A percentile compares a stretch with the other conserved stretches of the same genome.
Evolutionary conservation across 225 moss, liverwort and hornwort genomes (phyloP).

Genomic region (Pleurozium schreberi): DNA sequence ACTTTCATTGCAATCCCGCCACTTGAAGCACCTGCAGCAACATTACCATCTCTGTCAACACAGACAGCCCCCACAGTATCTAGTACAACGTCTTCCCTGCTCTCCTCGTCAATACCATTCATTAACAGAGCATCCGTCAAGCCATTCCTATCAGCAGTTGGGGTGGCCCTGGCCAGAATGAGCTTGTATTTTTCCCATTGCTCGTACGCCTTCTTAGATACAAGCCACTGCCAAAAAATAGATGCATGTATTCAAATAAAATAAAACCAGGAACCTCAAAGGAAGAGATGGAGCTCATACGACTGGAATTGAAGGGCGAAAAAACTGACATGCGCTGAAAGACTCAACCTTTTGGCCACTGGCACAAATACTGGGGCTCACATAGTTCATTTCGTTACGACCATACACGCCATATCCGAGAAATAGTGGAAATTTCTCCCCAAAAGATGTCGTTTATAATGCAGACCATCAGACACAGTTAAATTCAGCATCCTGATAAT

Average conservation of each 20-base stretch:
- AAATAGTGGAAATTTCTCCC: not conserved
- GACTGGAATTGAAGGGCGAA: not conserved
- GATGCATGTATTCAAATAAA: not conserved
- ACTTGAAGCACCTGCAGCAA: conserved; percentile 88
- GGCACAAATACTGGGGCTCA: not conserved
- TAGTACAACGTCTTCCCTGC: conserved; percentile 49
- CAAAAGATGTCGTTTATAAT: not conserved
- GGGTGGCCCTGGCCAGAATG: conserved; percentile 35
- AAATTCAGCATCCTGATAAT: not conserved
- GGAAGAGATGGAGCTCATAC: not conserved
- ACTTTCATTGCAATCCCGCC: conserved; percentile 99
- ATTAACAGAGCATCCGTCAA: not conserved
- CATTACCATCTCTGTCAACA: conserved; percentile 73
- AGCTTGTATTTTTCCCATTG: conserved; percentile 76
- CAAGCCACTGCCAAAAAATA: conserved; percentile 52
- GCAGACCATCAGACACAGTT: not conserved
- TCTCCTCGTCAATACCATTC: conserved; percentile 10
- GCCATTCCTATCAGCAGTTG: conserved; percentile 1
- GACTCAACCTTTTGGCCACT: not conserved
- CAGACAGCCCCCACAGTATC: conserved; percentile 95
- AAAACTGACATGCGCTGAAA: not conserved
- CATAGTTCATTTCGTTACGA: not conserved
- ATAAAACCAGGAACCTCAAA: not conserved
- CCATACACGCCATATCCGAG: not conserved
- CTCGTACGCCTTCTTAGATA: conserved; percentile 50